phyloP scores from a whole-genome alignment of 495 filamentous ascomycete genomes.

The Aspergillus funiculosus region DNA sequence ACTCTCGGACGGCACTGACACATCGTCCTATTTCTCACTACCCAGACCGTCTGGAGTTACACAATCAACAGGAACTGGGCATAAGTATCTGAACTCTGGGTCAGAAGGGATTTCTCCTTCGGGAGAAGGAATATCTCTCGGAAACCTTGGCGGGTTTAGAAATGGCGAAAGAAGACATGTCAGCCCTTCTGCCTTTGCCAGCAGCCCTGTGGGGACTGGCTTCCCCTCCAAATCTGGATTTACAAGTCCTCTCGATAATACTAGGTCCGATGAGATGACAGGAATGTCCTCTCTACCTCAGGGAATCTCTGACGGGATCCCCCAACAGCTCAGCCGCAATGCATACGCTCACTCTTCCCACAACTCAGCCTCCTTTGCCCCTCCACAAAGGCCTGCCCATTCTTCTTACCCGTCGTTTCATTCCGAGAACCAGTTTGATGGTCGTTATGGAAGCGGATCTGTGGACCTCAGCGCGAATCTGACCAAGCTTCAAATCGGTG shows the following conservation, averaged over 20 bases:
- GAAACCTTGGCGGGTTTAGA: constrained; percentile 26
- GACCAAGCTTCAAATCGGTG: constrained; percentile 35
- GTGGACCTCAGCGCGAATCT: constrained; percentile 31
- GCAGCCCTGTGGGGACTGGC: constrained; percentile 26
- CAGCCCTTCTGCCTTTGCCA: constrained; percentile 27
- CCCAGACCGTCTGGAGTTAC: constrained; percentile 29
- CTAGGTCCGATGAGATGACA: constrained; percentile 31
- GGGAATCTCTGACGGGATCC: constrained; percentile 26
- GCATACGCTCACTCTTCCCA: constrained; percentile 34
- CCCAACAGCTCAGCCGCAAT: constrained; percentile 26
- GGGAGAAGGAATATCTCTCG: constrained; percentile 31
- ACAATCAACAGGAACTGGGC: constrained; percentile 20
- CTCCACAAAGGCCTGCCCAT: constrained; percentile 28
- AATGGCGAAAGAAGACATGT: constrained; percentile 32
- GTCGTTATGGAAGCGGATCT: constrained; percentile 27
- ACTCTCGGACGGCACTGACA: constrained; percentile 37
- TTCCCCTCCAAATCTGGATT: constrained; percentile 32
- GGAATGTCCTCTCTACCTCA: constrained; percentile 28
- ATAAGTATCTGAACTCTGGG: constrained; percentile 32
- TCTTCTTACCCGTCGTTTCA: constrained; percentile 37
- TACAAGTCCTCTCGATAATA: constrained; percentile 25
- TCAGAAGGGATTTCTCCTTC: constrained; percentile 35
- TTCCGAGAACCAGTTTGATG: constrained; percentile 36
- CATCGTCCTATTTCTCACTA: constrained; percentile 37
- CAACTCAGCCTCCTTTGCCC: constrained; percentile 37